Conservation (phyloP, 345 rosid genomes). For the Boechera retrofracta region DNA sequence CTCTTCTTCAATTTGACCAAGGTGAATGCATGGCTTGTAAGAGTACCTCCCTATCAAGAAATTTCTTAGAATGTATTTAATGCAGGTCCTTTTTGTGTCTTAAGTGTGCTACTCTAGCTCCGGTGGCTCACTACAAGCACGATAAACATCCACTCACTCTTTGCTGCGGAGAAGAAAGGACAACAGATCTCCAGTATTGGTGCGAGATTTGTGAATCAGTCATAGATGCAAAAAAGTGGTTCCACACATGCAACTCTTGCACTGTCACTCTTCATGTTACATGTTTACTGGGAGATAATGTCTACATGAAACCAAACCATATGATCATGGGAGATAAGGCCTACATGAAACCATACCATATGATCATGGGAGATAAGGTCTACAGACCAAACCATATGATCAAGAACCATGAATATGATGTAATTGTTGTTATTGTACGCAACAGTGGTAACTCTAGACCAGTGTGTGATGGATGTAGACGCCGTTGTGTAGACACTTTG, state of each 20-base stretch:
- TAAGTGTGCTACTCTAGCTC: background rate
- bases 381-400: constrained; percentile 67
- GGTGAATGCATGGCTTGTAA: constrained; percentile 11
- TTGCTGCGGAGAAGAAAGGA: background rate
- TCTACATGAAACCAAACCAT: constrained; percentile 61
- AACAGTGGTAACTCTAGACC: constrained; percentile 7
- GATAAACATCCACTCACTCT: constrained; percentile 20
- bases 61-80: background rate
- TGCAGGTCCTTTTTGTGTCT: background rate
- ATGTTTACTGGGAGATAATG: background rate
- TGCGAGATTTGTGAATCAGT: constrained; percentile 5
- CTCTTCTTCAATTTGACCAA: background rate
- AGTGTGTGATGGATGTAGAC: background rate
- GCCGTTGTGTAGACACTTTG: background rate
- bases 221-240: background rate
- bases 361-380: background rate
- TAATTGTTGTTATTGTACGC: background rate
- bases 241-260: constrained; percentile 8
- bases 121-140: background rate
- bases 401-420: constrained; percentile 38
- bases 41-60: background rate
- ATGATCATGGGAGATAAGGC: constrained; percentile 42
- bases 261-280: background rate
- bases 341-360: constrained; percentile 56
- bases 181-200: background rate